Evolutionary conservation across 306 rosid species (phyloP).

Genomic region (Elaeagnus macrophylla): DNA sequence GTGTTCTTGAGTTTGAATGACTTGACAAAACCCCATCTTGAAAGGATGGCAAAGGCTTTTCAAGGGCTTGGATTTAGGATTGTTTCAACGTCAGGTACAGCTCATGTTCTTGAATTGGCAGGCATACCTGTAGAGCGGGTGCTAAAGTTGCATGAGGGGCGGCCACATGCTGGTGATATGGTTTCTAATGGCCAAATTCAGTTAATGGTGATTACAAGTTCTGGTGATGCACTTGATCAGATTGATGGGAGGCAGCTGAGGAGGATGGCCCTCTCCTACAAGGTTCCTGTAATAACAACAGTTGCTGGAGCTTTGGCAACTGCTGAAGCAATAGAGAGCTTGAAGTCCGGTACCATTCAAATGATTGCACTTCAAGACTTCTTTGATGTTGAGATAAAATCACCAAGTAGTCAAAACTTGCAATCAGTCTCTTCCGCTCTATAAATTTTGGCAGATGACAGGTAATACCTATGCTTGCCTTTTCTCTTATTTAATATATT

Average conservation of each 20-base stretch:
- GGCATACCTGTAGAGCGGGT: slow-evolving; percentile 61
- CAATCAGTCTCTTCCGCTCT: slow-evolving; percentile 29
- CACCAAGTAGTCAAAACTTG: slow-evolving; percentile 27
- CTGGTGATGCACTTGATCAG: slow-evolving; percentile 85
- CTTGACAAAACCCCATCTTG: slow-evolving; percentile 73
- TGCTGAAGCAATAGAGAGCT: slow-evolving; percentile 79
- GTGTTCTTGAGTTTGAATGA: slow-evolving; percentile 88
- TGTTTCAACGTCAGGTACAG: slow-evolving; percentile 89
- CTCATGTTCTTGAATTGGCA: slow-evolving; percentile 50
- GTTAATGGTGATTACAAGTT: slow-evolving; percentile 92
- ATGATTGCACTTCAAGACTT: slow-evolving; percentile 97
- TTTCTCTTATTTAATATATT: not conserved
- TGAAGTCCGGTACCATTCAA: slow-evolving; percentile 51
- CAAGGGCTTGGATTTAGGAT: slow-evolving; percentile 53
- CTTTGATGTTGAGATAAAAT: slow-evolving; percentile 25
- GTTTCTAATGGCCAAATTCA: slow-evolving; percentile 91
- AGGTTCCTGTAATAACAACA: slow-evolving; percentile 86
- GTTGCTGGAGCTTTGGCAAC: slow-evolving; percentile 92
- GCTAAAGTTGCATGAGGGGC: slow-evolving; percentile 89
- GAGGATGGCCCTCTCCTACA: slow-evolving; percentile 81
- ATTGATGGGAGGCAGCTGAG: slow-evolving; percentile 83
- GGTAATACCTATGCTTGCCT: slow-evolving; percentile 30
- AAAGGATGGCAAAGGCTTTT: slow-evolving; percentile 70
- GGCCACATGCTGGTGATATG: slow-evolving; percentile 94
- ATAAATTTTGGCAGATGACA: slow-evolving; percentile 14